Evolutionary conservation across 2,329 filamentous ascomycete genomes (phyloP), one percentile per base, ranked within the genome.

Genomic region (Sodiomyces alkalinus): DNA sequence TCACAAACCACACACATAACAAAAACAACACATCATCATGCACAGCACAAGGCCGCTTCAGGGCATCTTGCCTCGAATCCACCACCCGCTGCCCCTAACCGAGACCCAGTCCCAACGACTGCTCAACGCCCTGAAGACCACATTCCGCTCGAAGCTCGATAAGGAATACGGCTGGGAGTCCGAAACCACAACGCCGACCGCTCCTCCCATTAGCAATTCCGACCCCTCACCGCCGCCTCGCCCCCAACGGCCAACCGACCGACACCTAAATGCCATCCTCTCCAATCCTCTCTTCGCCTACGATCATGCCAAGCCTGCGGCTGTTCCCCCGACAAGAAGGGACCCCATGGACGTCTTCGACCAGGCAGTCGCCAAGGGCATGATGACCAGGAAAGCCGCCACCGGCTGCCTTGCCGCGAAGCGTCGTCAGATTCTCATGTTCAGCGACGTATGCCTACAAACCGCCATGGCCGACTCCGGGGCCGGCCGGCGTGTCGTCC

Each of bases 81-180:
- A 71, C 41, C 62, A 68, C 26, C 66, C 67, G 6, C 47, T 64
- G 2, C 57, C 63, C 2, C 49, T 73, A 21, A 62, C 52, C 24
- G 48, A 52, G 23, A 54, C 56, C 30, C 62, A 70, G 31, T 63
- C 64, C 16, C 57, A 65, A 35, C 61, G 62, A 39, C 58, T 73
- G 7, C 63, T 72, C 36, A 56, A 68, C 30, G 56, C 59, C 19
- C 55, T 74, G 28, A 73, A 68, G 28, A 48, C 54, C 5, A 71
- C 67, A 3, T 74, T 74, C 42, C 60, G 68, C 28, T 57, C 57
- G 30, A 62, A 69, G 17, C 61, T 74, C n/a, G 66, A 72, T 39
- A 55, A 51, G 23, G 67, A 73, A 41, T 63, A 73, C 40, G 66
- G 66, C 34, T 59, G 51, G 41, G 42, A 52, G 17, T 37, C 47